Conservation (phyloP, 495 filamentous ascomycete species). For the Daldinia childiae region DNA sequence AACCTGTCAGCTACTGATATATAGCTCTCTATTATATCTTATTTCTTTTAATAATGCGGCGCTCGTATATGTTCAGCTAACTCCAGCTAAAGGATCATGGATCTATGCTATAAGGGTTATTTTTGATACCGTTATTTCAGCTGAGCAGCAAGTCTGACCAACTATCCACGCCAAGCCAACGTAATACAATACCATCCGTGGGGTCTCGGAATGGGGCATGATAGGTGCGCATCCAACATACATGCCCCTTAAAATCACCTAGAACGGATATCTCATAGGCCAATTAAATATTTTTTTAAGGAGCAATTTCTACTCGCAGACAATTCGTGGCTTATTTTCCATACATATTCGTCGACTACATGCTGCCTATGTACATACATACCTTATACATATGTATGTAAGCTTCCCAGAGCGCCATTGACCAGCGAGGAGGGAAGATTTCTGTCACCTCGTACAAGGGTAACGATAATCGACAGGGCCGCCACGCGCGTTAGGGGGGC, state of each 20-base stretch:
- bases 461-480: constrained; percentile 23
- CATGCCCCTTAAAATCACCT: constrained; percentile 21
- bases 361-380: background rate
- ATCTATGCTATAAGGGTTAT: background rate
- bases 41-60: background rate
- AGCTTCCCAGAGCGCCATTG: background rate
- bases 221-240: constrained; percentile 15
- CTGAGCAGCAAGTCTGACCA: constrained; percentile 11
- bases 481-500: constrained; percentile 29
- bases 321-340: background rate
- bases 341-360: background rate
- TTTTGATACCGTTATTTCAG: constrained; percentile 2
- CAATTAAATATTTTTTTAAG: constrained; percentile 2
- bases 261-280: constrained; percentile 3
- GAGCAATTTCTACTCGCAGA: background rate
- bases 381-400: background rate
- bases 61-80: background rate
- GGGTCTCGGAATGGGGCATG: constrained; percentile 13
- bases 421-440: constrained; percentile 4
- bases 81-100: background rate
- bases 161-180: background rate
- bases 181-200: background rate
- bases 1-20: constrained; percentile 3
- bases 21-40: background rate
- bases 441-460: constrained; percentile 22